Evolutionary conservation across 345 rosid genomes (phyloP), one percentile per base, ranked within the genome.

Genomic region (Mangifera indica): DNA sequence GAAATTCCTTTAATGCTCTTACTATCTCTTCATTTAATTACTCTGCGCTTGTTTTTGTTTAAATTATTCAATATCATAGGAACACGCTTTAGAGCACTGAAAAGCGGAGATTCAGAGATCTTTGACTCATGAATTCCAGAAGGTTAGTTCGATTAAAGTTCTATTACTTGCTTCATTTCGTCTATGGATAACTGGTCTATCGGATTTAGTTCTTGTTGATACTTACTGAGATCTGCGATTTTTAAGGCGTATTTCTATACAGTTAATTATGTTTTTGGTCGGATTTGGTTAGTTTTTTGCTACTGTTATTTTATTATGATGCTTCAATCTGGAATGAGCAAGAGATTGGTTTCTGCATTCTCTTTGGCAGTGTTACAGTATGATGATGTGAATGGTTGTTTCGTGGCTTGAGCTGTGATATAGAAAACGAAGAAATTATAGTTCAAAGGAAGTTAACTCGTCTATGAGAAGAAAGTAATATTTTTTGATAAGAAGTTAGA

Each of bases 91-190:
- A 5, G 17, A 60, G 24, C 10, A 22, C 25, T 63, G 22, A 40
- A 15, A 52, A 40, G 46, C 61, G 34, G 57, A 55, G 45, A 52
- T 56, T 56, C 24, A 59, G 69, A 32, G 74, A 75, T 75, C 63
- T 63, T 24, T 24, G 66, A 74, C 77, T 77, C 74, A 87, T 89
- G 91, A 89, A 85, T 84, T 67, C 88, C 56, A 83, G 88, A 80
- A 83, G 88, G 93, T 89, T 25, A 73, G 86, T 69, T 75, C 70
- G 12, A 58, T 75, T 6, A 10, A 37, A 24, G 9, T 64, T 59
- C 49, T 7, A 48, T 49, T 11, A 44, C 11, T 52, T 25, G 44
- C 13, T 75, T 37, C 40, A 9, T 59, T 5, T 62, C 29, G 17
- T 24, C 3, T 44, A 51, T 44, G 57, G 42, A 37, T 29, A 34